These are phyloP conservation scores for Nakaseomyces kungkrabaensis DNA, from an alignment of 1,139 yeast genomes.

Conservation along the genomic window DNA sequence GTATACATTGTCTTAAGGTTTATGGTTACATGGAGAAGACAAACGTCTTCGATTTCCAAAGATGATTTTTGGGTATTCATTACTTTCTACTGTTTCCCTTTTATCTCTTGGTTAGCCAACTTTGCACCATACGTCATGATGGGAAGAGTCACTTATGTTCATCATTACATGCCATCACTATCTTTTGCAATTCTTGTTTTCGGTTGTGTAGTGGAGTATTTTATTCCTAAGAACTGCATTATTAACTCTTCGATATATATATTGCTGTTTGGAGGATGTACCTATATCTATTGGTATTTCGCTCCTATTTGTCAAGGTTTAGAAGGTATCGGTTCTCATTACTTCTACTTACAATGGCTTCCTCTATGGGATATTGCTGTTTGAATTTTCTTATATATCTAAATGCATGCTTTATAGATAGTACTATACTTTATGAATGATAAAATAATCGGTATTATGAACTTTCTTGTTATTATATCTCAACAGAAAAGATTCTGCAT, in stretches of 20 bases:
- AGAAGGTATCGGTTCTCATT: constrained; percentile 39
- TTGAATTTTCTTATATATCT: constrained; percentile 3
- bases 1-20: constrained; percentile 33
- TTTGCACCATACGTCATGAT: constrained; percentile 62
- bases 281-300: constrained; percentile 38
- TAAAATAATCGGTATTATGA: neutral
- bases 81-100: constrained; percentile 52
- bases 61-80: constrained; percentile 29
- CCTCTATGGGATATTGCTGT: constrained; percentile 35
- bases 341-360: constrained; percentile 40
- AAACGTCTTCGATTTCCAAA: constrained; percentile 28
- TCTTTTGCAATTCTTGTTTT: constrained; percentile 63
- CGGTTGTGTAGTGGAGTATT: constrained; percentile 47
- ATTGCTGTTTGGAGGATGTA: constrained; percentile 32
- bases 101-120: constrained; percentile 64
- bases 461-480: constrained; percentile 9
- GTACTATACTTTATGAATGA: neutral
- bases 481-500: constrained; percentile 44
- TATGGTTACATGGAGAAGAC: constrained; percentile 56
- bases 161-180: constrained; percentile 73
- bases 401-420: neutral
- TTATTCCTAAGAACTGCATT: constrained; percentile 16
- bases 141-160: constrained; percentile 80
- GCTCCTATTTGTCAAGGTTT: constrained; percentile 46
- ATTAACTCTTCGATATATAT: constrained; percentile 27